These are phyloP conservation scores for Begonia peltatifolia DNA, from an alignment of 306 rosid genomes.

Conservation along the genomic window DNA sequence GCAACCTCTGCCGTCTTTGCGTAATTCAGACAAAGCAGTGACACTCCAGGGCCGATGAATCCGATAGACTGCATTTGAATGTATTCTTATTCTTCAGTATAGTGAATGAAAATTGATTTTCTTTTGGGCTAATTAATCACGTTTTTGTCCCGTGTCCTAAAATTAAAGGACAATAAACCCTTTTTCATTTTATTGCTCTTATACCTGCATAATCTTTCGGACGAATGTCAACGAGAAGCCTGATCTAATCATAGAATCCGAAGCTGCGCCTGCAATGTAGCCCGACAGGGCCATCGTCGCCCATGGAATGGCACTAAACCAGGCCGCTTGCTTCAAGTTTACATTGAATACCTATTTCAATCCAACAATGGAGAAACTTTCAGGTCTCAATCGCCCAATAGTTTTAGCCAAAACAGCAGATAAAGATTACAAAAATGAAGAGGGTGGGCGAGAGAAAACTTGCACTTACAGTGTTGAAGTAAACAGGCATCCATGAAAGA, in stretches of 20 bases:
- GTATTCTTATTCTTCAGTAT: too few species aligned
- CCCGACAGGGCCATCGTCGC: constrained; percentile 89
- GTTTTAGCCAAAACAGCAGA: too few species aligned
- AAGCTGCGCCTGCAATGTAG: constrained; percentile 58
- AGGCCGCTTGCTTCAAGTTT: constrained; percentile 87
- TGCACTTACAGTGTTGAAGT: constrained; percentile 70
- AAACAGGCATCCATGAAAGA: constrained; percentile 97
- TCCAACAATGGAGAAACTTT: not conserved
- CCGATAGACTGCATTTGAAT: constrained; percentile 31
- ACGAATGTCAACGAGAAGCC: constrained; percentile 60
- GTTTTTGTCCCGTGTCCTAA: too few species aligned
- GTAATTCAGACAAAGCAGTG: constrained; percentile 62
- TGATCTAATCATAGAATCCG: constrained; percentile 53
- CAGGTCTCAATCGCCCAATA: too few species aligned
- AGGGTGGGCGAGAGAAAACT: too few species aligned
- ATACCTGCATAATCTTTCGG: constrained; percentile 84
- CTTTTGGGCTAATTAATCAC: too few species aligned
- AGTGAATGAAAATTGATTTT: too few species aligned
- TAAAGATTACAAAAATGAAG: too few species aligned
- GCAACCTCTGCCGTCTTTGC: constrained; percentile 57
- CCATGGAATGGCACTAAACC: constrained; percentile 98
- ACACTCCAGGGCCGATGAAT: constrained; percentile 70
- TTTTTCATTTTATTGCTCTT: too few species aligned
- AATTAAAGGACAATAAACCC: too few species aligned
- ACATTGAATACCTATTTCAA: constrained; percentile 61